These are phyloP conservation scores for Entomortierella lignicola DNA, from an alignment of 192 early-diverging fungal species.

Conservation along the genomic window DNA sequence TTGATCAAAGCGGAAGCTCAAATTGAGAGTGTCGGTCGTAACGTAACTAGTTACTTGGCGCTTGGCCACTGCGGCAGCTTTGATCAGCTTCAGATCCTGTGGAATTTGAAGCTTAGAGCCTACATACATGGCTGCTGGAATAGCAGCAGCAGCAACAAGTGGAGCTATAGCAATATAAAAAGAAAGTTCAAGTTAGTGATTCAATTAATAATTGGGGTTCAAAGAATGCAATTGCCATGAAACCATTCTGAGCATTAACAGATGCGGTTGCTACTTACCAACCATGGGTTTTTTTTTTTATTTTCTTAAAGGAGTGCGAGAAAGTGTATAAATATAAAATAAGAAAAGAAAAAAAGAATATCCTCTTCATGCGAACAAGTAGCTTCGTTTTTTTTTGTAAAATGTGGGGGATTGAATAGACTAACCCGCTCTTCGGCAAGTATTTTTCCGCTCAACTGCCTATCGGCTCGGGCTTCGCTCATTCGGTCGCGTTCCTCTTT, in stretches of 20 bases:
- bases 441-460: neutral
- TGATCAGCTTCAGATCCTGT: slow-evolving; percentile 49
- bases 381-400: no score
- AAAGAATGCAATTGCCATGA: no score
- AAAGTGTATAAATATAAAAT: neutral
- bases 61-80: no score
- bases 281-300: slow-evolving; percentile 1
- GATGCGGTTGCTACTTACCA: slow-evolving; percentile 9
- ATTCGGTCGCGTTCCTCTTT: no score
- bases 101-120: slow-evolving; percentile 55
- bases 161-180: slow-evolving; percentile 8
- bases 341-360: slow-evolving; percentile 3
- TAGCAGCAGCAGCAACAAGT: slow-evolving; percentile 42
- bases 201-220: no score
- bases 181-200: neutral
- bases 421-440: no score
- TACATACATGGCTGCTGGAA: slow-evolving; percentile 60
- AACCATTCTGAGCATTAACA: neutral
- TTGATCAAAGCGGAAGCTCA: slow-evolving; percentile 58
- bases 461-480: neutral
- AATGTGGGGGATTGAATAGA: no score
- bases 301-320: neutral
- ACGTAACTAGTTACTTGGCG: no score
- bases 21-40: slow-evolving; percentile 50
- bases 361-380: no score